A percentile compares a stretch with the other conserved stretches of the same genome.
Evolutionary conservation across 1,139 yeast species (phyloP).

Genomic region (Scheffersomyces illinoinensis): DNA sequence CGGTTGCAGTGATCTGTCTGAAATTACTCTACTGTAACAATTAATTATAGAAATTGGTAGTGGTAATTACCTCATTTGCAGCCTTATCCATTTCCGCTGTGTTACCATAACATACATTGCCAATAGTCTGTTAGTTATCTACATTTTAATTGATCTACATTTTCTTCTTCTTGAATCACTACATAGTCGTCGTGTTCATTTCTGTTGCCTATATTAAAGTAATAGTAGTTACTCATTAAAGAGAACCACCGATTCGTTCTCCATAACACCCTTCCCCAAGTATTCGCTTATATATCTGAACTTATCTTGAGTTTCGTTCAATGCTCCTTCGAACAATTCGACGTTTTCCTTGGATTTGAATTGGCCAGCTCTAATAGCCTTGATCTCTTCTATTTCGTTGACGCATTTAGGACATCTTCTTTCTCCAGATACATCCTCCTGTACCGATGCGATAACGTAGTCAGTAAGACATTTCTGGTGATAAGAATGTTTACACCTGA

Average conservation of each 20-base stretch:
- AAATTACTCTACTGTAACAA: too few species aligned
- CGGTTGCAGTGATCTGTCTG: too few species aligned
- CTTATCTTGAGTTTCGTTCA: constrained; percentile 62
- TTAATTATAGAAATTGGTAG: too few species aligned
- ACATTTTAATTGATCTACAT: background rate
- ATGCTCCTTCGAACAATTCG: constrained; percentile 60
- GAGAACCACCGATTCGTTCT: constrained; percentile 30
- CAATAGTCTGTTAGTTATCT: too few species aligned
- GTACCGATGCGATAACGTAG: constrained; percentile 18
- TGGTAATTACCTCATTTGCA: too few species aligned
- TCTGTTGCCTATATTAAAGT: background rate
- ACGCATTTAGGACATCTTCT: constrained; percentile 72
- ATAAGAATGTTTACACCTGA: constrained; percentile 83
- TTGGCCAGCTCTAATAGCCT: constrained; percentile 60
- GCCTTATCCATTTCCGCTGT: too few species aligned
- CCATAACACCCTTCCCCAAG: constrained; percentile 87
- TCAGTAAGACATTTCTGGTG: constrained; percentile 80
- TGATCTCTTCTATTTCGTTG: constrained; percentile 65
- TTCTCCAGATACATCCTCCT: constrained; percentile 12
- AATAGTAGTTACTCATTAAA: constrained; percentile 7
- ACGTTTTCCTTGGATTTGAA: constrained; percentile 60
- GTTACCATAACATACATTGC: too few species aligned
- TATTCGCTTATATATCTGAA: constrained; percentile 78
- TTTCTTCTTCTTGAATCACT: background rate
- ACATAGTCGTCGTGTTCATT: too few species aligned